Percentiles rank a stretch among this genome's conserved stretches.
These are phyloP conservation scores for Penicillium freii DNA, from an alignment of 2,329 filamentous ascomycete species.

Conservation along the genomic window DNA sequence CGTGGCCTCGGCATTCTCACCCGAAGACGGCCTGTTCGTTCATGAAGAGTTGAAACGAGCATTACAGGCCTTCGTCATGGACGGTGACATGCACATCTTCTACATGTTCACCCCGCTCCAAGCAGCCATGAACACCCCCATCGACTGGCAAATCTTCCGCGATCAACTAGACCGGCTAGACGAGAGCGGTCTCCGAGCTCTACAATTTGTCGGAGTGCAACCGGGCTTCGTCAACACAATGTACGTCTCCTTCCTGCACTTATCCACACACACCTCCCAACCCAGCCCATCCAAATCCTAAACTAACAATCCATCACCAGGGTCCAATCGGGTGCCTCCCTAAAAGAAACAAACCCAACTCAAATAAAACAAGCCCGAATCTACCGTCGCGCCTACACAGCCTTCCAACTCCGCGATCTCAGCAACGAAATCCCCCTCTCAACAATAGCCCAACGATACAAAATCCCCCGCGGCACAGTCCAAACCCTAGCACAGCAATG, in stretches of 20 bases:
- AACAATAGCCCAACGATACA: constrained; percentile 67
- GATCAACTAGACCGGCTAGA: constrained; percentile 69
- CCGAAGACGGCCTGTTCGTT: constrained; percentile 72
- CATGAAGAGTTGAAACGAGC: constrained; percentile 66
- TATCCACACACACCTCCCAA: no score
- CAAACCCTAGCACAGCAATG: constrained; percentile 73
- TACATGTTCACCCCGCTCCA: constrained; percentile 76
- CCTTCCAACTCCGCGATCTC: constrained; percentile 73
- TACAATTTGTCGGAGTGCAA: constrained; percentile 67
- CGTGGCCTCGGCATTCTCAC: constrained; percentile 69
- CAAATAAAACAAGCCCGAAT: constrained; percentile 62
- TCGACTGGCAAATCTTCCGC: constrained; percentile 72
- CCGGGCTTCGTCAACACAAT: constrained; percentile 66
- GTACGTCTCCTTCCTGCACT: constrained; percentile 37
- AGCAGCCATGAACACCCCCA: constrained; percentile 42
- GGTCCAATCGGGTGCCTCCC: constrained; percentile 60
- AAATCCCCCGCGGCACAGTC: constrained; percentile 66
- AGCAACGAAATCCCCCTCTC: constrained; percentile 75
- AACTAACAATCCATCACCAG: constrained; percentile 41
- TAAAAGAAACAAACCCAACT: constrained; percentile 62
- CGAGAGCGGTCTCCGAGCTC: constrained; percentile 67
- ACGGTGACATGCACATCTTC: constrained; percentile 75
- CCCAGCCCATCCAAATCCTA: background rate
- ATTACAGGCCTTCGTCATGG: constrained; percentile 72
- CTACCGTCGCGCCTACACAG: constrained; percentile 71